phyloP scores from a whole-genome alignment of 2,329 filamentous ascomycete species.

The Aureobasidium leucospermi region DNA sequence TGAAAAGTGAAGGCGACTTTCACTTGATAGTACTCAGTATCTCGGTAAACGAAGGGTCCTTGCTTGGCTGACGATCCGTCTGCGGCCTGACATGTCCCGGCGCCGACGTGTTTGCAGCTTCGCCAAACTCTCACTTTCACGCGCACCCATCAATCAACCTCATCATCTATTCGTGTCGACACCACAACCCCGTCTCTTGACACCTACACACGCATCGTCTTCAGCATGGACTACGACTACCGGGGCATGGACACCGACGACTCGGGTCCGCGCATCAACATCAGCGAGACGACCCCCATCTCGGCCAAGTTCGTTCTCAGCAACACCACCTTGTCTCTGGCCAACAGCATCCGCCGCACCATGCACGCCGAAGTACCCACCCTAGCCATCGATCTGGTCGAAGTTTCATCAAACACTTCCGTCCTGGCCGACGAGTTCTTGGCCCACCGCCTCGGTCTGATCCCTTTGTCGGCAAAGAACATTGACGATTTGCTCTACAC shows the following conservation, averaged over 20 bases:
- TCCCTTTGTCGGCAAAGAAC: constrained; percentile 79
- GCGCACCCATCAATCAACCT: background rate
- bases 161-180: background rate
- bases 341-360: constrained; percentile 83
- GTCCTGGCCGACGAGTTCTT: constrained; percentile 95
- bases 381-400: constrained; percentile 88
- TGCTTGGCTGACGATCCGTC: constrained; percentile 6
- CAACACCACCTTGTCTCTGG: constrained; percentile 82
- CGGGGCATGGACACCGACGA: constrained; percentile 34
- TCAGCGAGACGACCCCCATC: constrained; percentile 53
- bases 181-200: background rate
- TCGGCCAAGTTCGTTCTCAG: constrained; percentile 88
- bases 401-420: constrained; percentile 89
- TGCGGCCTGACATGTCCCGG: no score
- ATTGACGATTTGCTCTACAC: constrained; percentile 77
- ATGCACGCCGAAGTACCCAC: constrained; percentile 93
- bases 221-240: constrained; percentile 20
- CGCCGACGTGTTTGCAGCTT: constrained; percentile 1
- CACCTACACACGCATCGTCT: background rate
- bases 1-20: no score
- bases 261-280: constrained; percentile 40
- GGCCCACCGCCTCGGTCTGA: constrained; percentile 80
- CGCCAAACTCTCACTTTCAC: constrained; percentile 1
- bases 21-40: background rate
- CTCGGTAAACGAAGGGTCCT: background rate